Evolutionary conservation across 495 filamentous ascomycete genomes (phyloP).

Genomic region (Penicillium bovifimosum): DNA sequence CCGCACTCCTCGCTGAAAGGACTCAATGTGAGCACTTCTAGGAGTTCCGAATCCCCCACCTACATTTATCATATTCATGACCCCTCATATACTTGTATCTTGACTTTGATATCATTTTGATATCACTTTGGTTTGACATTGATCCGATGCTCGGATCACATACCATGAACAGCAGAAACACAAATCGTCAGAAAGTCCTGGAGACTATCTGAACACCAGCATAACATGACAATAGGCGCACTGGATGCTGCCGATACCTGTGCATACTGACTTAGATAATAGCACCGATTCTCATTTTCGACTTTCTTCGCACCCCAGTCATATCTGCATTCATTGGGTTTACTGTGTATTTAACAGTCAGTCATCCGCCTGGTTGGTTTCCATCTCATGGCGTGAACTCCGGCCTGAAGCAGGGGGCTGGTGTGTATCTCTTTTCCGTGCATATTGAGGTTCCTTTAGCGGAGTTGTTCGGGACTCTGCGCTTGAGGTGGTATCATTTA

Average conservation of each 20-base stretch:
- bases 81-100: neutral
- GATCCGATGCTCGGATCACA: too few relatives aligned
- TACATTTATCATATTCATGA: neutral
- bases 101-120: neutral
- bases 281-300: neutral
- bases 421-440: too few relatives aligned
- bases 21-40: neutral
- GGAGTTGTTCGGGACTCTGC: too few relatives aligned
- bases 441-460: too few relatives aligned
- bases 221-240: neutral
- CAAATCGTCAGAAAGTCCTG: too few relatives aligned
- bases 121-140: too few relatives aligned
- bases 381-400: neutral
- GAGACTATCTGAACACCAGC: neutral
- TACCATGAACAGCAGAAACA: too few relatives aligned
- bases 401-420: neutral
- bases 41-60: neutral
- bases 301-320: neutral
- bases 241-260: conserved; percentile 3
- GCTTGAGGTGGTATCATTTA: too few relatives aligned
- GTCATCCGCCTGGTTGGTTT: neutral
- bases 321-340: neutral
- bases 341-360: neutral
- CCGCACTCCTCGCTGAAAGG: neutral
- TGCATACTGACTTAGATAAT: conserved; percentile 5